Base-by-base conservation (phyloP, 2,329 filamentous ascomycete genomes). In the Talaromyces pinophilus region DNA sequence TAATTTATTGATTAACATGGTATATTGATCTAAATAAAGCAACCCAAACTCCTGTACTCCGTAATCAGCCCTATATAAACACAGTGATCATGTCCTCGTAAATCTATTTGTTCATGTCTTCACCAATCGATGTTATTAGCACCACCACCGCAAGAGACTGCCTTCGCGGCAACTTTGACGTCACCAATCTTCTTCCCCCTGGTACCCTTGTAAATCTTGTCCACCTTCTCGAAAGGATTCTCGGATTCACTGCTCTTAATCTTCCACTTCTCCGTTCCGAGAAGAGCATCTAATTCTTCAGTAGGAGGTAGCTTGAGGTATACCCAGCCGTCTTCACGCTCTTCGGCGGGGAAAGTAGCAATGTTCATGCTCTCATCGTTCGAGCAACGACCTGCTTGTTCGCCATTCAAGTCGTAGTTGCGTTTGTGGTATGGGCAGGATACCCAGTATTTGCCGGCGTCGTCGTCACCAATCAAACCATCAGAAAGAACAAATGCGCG, bases 381-480 rank as follows among this genome's bases (percentile, higher is more conserved):
- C 62, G 85, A 86, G 79, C 93, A 96, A 19, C 85, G 83, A 1
- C 92, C 92, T 0, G 86, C 85, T 61, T 87, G 81, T 35, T 84
- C 81, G 50, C 88, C 88, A 46, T 83, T 84, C 52, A 96, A 87
- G 74, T 92, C 88, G 77, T 90, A 97, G 80, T 96, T 96, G 70
- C 92, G 88, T 82, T 97, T 97, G 82, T 96, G 93, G 78, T 90
- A 88, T 0, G 93, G 93, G 74, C 92, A 97, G 0, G 89, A 92
- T 19, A 97, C 87, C 89, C 90, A 96, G n/a, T 93, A 88, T 67
- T 88, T 88, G 68, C 86, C 83, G 54, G 82, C 77, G 67, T 81
- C 72, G 57, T 80, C 76, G 57, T 80, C 89, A 48, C 93, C 93
- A 57, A 97, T 85, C 8, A 97, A 81, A 1, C 92, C 92, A 75